phyloP scores from a whole-genome alignment of 768 basidiomycete genomes.

The Lentinula lateritia region DNA sequence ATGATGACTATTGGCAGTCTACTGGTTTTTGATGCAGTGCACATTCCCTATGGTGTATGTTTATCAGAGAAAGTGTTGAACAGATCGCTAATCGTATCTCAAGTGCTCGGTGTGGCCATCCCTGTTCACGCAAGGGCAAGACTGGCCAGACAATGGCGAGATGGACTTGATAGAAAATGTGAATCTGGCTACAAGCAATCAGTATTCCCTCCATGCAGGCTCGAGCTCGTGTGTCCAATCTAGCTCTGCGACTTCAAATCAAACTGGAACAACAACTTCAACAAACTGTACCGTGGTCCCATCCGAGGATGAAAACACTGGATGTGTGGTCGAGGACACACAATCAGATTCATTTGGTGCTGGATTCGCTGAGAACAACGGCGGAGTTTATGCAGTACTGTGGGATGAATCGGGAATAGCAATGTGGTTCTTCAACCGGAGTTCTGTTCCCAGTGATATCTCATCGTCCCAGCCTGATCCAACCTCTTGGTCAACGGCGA shows the following conservation, averaged over 20 bases:
- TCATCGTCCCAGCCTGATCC: neutral
- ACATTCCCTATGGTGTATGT: conserved; percentile 15
- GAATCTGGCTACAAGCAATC: conserved; percentile 3
- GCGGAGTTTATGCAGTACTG: neutral
- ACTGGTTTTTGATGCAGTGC: conserved; percentile 13
- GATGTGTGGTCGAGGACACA: neutral
- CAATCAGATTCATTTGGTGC: neutral
- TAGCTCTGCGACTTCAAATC: neutral
- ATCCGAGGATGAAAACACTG: neutral
- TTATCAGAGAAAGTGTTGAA: neutral
- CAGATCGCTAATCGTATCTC: neutral
- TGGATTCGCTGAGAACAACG: neutral
- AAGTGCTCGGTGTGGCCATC: conserved; percentile 7
- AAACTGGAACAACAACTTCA: neutral
- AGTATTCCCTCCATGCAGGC: conserved; percentile 2
- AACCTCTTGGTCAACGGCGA: neutral
- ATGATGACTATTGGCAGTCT: conserved; percentile 11
- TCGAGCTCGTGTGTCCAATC: neutral
- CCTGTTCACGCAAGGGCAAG: conserved; percentile 5
- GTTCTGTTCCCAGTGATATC: neutral
- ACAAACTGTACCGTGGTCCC: neutral
- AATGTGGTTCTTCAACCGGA: conserved; percentile 4
- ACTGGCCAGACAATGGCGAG: conserved; percentile 8
- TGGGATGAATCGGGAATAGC: conserved; percentile 1
- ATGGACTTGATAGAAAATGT: conserved; percentile 11